Evolutionary conservation across 805 yeast genomes (phyloP).

Genomic region (Teunomyces gatunensis): DNA sequence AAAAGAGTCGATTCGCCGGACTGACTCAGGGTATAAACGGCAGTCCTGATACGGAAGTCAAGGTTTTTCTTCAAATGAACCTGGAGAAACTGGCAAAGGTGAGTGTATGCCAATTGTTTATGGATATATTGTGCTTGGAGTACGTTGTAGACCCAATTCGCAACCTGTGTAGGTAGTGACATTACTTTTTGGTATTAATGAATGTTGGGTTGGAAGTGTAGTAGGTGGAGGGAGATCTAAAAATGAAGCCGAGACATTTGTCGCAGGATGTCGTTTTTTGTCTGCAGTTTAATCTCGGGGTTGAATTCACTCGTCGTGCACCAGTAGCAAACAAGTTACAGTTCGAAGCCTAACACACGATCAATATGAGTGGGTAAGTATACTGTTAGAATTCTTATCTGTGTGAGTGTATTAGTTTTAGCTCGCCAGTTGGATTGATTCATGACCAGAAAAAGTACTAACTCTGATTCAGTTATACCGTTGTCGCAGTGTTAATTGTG

Average conservation of each 20-base stretch:
- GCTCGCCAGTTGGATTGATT: too few species aligned
- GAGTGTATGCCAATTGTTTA: conserved; percentile 60
- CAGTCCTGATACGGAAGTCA: conserved; percentile 66
- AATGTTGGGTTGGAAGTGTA: too few species aligned
- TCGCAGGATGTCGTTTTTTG: background rate
- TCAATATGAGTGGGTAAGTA: conserved; percentile 47
- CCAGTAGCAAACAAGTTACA: background rate
- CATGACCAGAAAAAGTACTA: conserved; percentile 6
- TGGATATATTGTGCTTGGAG: conserved; percentile 54
- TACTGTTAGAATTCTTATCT: too few species aligned
- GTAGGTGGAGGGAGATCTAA: too few species aligned
- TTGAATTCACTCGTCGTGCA: background rate
- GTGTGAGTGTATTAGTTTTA: too few species aligned
- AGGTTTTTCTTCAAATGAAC: conserved; percentile 34
- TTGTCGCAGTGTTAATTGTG: conserved; percentile 58
- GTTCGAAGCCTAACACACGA: background rate
- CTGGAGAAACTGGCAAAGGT: conserved; percentile 54
- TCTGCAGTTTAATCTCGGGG: background rate
- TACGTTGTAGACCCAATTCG: conserved; percentile 41
- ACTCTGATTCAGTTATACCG: conserved; percentile 55
- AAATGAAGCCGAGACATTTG: background rate
- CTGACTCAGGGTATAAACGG: conserved; percentile 42
- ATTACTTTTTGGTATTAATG: background rate
- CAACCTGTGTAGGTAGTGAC: conserved; percentile 21
- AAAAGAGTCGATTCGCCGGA: conserved; percentile 59